Evolutionary conservation across 2,329 filamentous ascomycete genomes (phyloP).

Genomic region (Paecilomyces dactylethromorphus): DNA sequence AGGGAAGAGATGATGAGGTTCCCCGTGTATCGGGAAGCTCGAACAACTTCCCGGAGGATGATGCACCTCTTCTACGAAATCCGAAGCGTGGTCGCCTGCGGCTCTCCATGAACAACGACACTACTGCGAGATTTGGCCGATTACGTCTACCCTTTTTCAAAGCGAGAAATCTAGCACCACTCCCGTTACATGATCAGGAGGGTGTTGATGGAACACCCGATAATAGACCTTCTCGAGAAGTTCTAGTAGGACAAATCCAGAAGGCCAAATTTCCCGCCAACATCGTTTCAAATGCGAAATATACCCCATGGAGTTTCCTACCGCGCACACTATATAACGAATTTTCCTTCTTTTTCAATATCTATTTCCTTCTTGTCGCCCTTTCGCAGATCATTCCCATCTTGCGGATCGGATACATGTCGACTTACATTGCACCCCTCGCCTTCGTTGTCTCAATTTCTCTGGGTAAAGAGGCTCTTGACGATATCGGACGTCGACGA

Average conservation of each 20-base stretch:
- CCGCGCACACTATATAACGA: constrained; percentile 95
- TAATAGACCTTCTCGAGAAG: constrained; percentile 56
- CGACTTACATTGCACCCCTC: constrained; percentile 87
- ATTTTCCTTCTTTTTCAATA: constrained; percentile 99
- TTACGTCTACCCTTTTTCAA: constrained; percentile 65
- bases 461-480: constrained; percentile 88
- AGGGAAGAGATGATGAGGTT: constrained; percentile 51
- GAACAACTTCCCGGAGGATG: constrained; percentile 54
- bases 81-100: constrained; percentile 33
- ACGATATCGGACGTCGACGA: constrained; percentile 79
- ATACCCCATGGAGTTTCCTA: constrained; percentile 89
- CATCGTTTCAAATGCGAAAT: constrained; percentile 93
- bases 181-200: constrained; percentile 21
- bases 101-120: constrained; percentile 26
- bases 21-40: constrained; percentile 54
- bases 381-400: constrained; percentile 87
- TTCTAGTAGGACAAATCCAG: constrained; percentile 70
- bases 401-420: constrained; percentile 86
- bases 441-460: constrained; percentile 90
- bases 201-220: constrained; percentile 31
- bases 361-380: constrained; percentile 95
- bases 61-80: constrained; percentile 63
- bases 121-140: constrained; percentile 43
- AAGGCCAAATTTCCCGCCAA: constrained; percentile 77
- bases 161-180: constrained; percentile 27